Base-by-base conservation (phyloP, 1,139 yeast genomes). In the Candida dubliniensis region DNA sequence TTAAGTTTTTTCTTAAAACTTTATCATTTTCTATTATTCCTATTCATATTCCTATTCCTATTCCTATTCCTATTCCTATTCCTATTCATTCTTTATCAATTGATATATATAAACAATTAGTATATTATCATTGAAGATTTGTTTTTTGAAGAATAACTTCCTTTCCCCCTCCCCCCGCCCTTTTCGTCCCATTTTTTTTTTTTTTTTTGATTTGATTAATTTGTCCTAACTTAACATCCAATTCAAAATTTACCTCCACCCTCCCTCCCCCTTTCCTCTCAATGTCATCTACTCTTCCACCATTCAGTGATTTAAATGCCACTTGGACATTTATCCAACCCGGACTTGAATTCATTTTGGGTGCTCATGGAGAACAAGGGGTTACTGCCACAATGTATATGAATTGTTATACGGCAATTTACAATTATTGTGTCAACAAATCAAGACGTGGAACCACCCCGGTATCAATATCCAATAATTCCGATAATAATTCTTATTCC, bases 381-480 rank as follows among this genome's bases (percentile, higher is more conserved):
- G 77, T 85, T 36, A 82, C 84, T 13, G 80, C 90, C 15, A 74
- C 77, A 49, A 84, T 84, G 84, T 86, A 85, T 60, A 84, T 86
- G 84, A 69, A 74, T 56, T 73, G 78, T 47, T 85, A 84, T 62
- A 87, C 96, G 1, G 96, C 96, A 3, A 87, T 93, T 52, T 95
- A 91, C 71, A 91, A 91, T 67, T 93, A 88, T 63, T 93, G 99
- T 70, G 93, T 88, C 42, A 84, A 88, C 54, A 86, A 86, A 54
- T 83, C 93, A 29, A 76, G 87, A 55, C 47, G 48, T 36, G 57
- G 58, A 3, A 44, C 58, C 9, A 43, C 53, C 5, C 49, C 50
- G 13, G 45, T 54, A 7, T 46, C 55, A 3, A 46, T 49, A 18
- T 49, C 54, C 8, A 38, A 49, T 5, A 51, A 38, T 40, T 36